Base-by-base conservation (phyloP, 1,284 basidiomycete genomes). In the Thelephora terrestris region DNA sequence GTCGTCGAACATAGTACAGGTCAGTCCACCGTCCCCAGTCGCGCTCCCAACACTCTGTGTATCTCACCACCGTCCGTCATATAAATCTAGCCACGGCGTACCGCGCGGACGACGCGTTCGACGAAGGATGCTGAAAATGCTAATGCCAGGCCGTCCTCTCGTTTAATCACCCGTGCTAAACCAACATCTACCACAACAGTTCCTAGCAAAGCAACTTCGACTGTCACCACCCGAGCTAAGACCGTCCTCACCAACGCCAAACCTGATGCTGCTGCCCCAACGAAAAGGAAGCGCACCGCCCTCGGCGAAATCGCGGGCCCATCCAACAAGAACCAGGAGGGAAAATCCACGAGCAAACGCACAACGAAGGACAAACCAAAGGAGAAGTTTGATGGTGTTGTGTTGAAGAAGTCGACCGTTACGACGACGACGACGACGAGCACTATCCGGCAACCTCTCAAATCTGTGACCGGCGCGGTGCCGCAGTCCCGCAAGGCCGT, bases 211-310 rank as follows among this genome's bases (percentile, higher is more conserved):
- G 60, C 60, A 49, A 67, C 61, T 14, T 56, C 66, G 10, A 70
- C 70, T 21, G 64, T 64, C 42, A 69, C 73, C 35, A 63, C 63
- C n/a, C 60, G 63, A 35, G 58, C 65, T n/a, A 65, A 65, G 55
- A 52, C 59, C 16, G 50, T 57, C 17, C 53, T 58, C 43, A 48
- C 54, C 29, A 47, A 61, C 29, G 35, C 57, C n/a, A 75, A 77
- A 50, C 57, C 63, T 14, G 70, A 73, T 23, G 54, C 56, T 3
- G 58, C 69, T 9, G 68, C 70, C 9, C 62, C 64, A 53, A 76
- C 73, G 43, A 88, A 88, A 65, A 74, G 83, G 52, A 87, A 88
- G 62, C 79, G 85, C 45, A 81, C 85, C 50, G 81, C 82, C 3
- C 68, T 86, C 25, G 80, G 78, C 27, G 84, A 86, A 62, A 78